Percentiles rank a stretch among this genome's conserved stretches.
These are phyloP conservation scores for Vitellaria paradoxa DNA, from an alignment of 179 eudicot genomes.

Conservation along the genomic window DNA sequence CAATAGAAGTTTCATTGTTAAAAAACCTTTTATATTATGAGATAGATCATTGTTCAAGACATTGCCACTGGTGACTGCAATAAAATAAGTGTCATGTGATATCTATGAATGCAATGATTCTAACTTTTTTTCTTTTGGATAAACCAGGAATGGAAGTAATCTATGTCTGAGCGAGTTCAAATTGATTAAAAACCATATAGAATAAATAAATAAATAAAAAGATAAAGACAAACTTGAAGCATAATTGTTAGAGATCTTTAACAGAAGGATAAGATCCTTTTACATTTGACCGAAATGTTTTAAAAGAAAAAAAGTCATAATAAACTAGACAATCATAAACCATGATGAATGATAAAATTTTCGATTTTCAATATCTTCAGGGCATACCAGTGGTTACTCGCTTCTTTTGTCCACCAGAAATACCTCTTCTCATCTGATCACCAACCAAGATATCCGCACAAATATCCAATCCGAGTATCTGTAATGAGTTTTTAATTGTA, in stretches of 20 bases:
- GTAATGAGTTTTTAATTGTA: neutral
- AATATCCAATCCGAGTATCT: constrained; percentile 79
- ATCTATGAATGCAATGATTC: neutral
- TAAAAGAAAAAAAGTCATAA: neutral
- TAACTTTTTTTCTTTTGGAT: no score
- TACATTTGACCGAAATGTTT: neutral
- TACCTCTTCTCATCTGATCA: constrained; percentile 82
- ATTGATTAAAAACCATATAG: neutral
- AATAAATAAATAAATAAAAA: neutral
- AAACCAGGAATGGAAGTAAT: neutral
- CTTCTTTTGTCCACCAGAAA: constrained; percentile 91
- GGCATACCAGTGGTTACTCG: constrained; percentile 72
- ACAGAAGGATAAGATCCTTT: neutral
- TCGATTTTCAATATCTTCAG: neutral
- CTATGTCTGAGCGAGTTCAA: neutral
- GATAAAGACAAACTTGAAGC: neutral
- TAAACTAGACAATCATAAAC: neutral
- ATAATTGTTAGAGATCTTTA: neutral
- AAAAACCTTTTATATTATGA: neutral
- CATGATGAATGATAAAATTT: neutral
- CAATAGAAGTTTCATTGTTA: no score
- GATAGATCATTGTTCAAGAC: neutral
- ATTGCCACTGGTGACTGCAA: neutral
- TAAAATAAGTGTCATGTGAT: neutral
- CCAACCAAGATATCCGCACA: constrained; percentile 73